Evolutionary conservation across 352 stramenopile genomes (phyloP), one percentile per base, ranked within the genome.

Genomic region (Plasmopara halstedii): DNA sequence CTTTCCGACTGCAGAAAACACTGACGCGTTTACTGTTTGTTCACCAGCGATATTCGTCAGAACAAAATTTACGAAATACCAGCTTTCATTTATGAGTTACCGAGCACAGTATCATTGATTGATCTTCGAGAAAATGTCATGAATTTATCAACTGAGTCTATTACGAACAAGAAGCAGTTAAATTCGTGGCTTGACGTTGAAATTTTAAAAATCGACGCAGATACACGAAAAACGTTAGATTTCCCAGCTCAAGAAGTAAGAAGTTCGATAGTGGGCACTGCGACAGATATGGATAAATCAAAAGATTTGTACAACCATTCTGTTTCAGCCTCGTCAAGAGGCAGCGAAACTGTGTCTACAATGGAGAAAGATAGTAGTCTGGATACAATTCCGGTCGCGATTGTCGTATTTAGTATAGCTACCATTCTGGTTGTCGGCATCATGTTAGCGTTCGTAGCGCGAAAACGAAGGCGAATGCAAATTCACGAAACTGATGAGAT

Each of bases 11-110:
- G 10, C 37, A 32, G 13, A 1, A 23, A 2, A 34, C 22, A n/a
- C 31, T 45, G 35, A 45, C 20, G 11, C 2, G 14, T 19, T 33
- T 18, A 10, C 17, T 42, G n/a, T 22, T 18, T 56, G 4, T 31
- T 15, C n/a, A n/a, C 20, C 19, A 84, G 72, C 23, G 67, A 82
- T 41, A 57, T 84, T 11, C 64, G 69, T 22, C 29, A 60, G 6
- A 84, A 84, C 36, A 32, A 45, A 15, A 32, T 84, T 4, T 27
- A 34, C 26, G 4, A 23, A 33, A 10, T 62, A 9, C 59, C 50
- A 26, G 21, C 10, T 29, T 46, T 29, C 2, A n/a, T 64, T 34
- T 64, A 33, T 18, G 41, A 47, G 0, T 4, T 56, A 14, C 33
- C 52, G 21, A 48, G 13, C 11, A 32, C 8, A 32, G 19, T 62